Base-by-base conservation (phyloP, 169 alveolate genomes). In the Cryptosporidium canis region DNA sequence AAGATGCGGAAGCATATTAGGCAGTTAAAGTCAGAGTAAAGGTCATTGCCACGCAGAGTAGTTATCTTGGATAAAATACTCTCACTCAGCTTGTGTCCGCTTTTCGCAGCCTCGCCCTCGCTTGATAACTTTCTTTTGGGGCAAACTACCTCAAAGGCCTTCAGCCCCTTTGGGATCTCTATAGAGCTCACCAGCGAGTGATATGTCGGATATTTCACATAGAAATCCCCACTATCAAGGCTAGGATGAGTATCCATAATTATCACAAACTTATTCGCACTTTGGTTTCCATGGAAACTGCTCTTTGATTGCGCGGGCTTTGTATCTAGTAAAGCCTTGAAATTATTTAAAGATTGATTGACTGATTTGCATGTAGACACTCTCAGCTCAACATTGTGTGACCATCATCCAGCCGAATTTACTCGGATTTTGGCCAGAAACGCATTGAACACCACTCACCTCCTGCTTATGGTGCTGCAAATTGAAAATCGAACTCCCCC, bases 21-120 rank as follows among this genome's bases (percentile, higher is more conserved):
- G 41, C 87, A 77, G 31, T 77, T 77, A 58, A 77, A 77, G 45
- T 77, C 87, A 29, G 87, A 56, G 51, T 77, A 77, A 21, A 77
- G 35, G 35, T 77, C 87, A 58, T 63, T 77, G 55, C 58, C 87
- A n/a, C 87, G 77, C 39, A 77, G 53, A n/a, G 87, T 77, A 8
- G 87, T 77, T 61, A 18, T 48, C 1, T 21, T 61, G 12, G 51
- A 43, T 44, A 77, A 14, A n/a, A 77, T 77, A 9, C 44, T 24
- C 31, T 77, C 87, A 37, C 66, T 47, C 29, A 77, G 37, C n/a
- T 24, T 29, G 31, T 35, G 16, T 7, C 27, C 24, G 3, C 39
- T 71, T n/a, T n/a, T 9, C 6, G 37, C 51, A 16, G 48, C 33
- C 31, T 47, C 37, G 35, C 67, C 85, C 16, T 53, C 55, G 33